Base-by-base conservation (phyloP, 2,329 filamentous ascomycete species). In the Aureobasidium pullulans region DNA sequence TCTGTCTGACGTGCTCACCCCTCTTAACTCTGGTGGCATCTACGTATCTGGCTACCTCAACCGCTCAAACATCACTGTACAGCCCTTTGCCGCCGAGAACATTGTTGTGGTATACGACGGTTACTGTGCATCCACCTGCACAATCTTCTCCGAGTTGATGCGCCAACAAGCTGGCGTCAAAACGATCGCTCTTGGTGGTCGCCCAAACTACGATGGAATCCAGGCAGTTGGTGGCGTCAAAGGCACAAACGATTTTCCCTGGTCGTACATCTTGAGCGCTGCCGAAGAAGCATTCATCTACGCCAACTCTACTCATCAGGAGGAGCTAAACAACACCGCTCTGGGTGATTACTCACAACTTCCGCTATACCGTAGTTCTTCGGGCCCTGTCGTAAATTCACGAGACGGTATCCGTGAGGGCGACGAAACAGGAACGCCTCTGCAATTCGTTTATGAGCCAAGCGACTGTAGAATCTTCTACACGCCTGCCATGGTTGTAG, bases 51-150 rank as follows among this genome's bases (percentile, higher is more conserved):
- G 80, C 49, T 82, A 81, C 65, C 71, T 76, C 50, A 74, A 73
- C 63, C 75, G 76, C 13, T 66, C 72, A 16, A 78, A 79, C 65
- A 74, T 79, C 44, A 73, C 77, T 0, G 73, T 50, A 5, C 65
- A 77, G 63, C 82, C 81, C 1, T 86, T 86, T 67, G 75, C 73
- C 1, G 73, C 81, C 2, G 79, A 84, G 60, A 78, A 86, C 66
- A 79, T 86, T 46, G 73, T 85, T 42, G 70, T 85, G 16, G 73
- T 73, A 1, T 69, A 68, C 39, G 76, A 78, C 57, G 76, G 76
- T 59, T 75, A 75, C 70, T 78, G 76, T 64, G 73, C 74, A 1
- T 74, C 70, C 0, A 77, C 76, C n/a, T 78, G 76, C 66, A 73
- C 75, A 42, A 74, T 78, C 61, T 76, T 74, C 61, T 67, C 69